phyloP scores from a whole-genome alignment of 176 grass and related monocot genomes.

The Juncus effusus region DNA sequence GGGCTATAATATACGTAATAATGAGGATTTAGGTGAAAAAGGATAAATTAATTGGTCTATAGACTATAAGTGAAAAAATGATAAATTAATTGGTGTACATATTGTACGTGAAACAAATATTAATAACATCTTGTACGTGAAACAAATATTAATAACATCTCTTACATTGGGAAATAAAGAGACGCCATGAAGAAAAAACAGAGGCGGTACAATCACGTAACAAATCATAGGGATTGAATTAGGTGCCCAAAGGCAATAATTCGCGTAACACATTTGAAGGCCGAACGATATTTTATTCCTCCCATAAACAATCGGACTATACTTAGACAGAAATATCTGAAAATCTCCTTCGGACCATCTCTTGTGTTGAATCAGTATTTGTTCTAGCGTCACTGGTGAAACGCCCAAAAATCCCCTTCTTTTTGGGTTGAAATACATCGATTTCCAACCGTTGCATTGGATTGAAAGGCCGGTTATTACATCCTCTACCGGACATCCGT shows the following conservation, averaged over 20 bases:
- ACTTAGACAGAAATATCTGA: slow-evolving; percentile 50
- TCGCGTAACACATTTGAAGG: slow-evolving; percentile 56
- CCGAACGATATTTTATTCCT: slow-evolving; percentile 48
- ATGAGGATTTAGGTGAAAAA: slow-evolving; percentile 22
- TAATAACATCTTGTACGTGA: slow-evolving; percentile 32
- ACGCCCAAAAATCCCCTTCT: slow-evolving; percentile 31
- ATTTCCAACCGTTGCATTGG: slow-evolving; percentile 46
- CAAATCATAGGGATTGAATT: slow-evolving; percentile 57
- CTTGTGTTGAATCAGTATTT: slow-evolving; percentile 72
- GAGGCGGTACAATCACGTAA: slow-evolving; percentile 55
- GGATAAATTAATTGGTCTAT: neutral
- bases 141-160: neutral
- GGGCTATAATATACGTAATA: neutral
- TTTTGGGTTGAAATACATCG: slow-evolving; percentile 31
- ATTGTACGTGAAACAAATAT: slow-evolving; percentile 36
- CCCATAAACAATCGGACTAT: slow-evolving; percentile 48
- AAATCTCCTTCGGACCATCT: slow-evolving; percentile 76
- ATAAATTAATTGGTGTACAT: too few relatives aligned
- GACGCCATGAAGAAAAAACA: slow-evolving; percentile 61
- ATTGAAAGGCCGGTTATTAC: slow-evolving; percentile 41
- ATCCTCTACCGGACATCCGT: slow-evolving; percentile 43
- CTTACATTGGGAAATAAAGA: slow-evolving; percentile 64
- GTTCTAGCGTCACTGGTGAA: slow-evolving; percentile 48
- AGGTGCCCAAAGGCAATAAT: slow-evolving; percentile 52
- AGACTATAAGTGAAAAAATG: too few relatives aligned